Percentiles rank a stretch among this genome's conserved stretches.
Evolutionary conservation across 768 basidiomycete species (phyloP).

Genomic region (Dentipellis fragilis): DNA sequence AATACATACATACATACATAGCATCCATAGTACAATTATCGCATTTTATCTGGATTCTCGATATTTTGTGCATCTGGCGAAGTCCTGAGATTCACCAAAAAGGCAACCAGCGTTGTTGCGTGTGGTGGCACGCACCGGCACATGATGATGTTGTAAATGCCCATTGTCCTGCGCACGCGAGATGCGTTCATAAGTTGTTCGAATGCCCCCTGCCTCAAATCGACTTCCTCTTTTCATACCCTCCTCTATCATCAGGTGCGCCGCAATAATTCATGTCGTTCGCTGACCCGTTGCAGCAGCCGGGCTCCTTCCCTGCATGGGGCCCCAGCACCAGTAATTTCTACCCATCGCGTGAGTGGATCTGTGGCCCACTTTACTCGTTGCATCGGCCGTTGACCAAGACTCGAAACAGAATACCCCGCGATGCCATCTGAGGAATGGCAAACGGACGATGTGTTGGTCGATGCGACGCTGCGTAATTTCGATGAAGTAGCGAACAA

Average conservation of each 20-base stretch:
- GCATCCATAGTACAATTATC: conserved; percentile 14
- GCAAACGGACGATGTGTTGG: neutral
- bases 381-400: neutral
- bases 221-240: too few species aligned
- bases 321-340: neutral
- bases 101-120: neutral
- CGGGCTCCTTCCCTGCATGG: neutral
- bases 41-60: conserved; percentile 17
- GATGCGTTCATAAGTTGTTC: too few species aligned
- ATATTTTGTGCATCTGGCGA: too few species aligned
- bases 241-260: neutral
- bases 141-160: too few species aligned
- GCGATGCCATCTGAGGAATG: too few species aligned
- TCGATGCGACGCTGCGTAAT: conserved; percentile 34
- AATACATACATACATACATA: conserved; percentile 8
- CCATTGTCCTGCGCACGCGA: too few species aligned
- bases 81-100: neutral
- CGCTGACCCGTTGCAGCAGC: neutral
- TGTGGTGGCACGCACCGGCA: too few species aligned
- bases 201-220: too few species aligned
- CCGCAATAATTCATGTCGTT: neutral
- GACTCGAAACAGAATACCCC: neutral
- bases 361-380: neutral
- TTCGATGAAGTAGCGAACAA: conserved; percentile 49
- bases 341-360: neutral